Base-by-base conservation (phyloP, 2,329 filamentous ascomycete species). In the Colletotrichum karsti region DNA sequence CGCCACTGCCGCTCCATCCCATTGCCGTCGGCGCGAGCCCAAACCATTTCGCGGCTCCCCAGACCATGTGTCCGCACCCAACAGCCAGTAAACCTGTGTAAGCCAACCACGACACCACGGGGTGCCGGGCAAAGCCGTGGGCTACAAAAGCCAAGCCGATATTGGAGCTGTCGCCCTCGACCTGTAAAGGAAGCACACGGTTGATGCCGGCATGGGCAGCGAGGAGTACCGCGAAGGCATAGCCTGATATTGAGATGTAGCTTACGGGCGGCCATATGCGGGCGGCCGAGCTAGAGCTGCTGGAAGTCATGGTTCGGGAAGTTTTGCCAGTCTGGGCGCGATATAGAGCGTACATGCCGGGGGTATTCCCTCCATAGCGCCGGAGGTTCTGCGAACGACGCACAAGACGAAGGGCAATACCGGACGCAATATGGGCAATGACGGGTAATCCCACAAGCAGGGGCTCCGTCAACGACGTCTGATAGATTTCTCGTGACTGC, bases 401-500 rank as follows among this genome's bases (percentile, higher is more conserved):
- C 70, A 95, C 85, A 5, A 97, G 83, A 13, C 96, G 92, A 48
- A 98, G 83, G 0, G 89, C 90, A 6, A 98, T 77, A 37, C 95
- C 95, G 0, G 93, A 92, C 13, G 87, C 84, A 46, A 98, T 84
- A 78, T 98, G 95, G 3, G 91, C 87, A 65, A 90, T 78, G 22
- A 97, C 83, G 2, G 95, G 94, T 2, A 94, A 79, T 46, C 87
- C 90, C 68, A 98, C 88, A 69, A 98, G 85, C 20, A 97, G 82
- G 4, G 94, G 93, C 77, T 98, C 95, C 57, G 92, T 86, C 15
- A 93, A 83, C 2, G 91, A 87, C 1, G 93, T 95, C 79, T 98
- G 95, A 83, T 98, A 98, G 78, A 96, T 90, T 54, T 97, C 95
- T 69, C 95, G 90, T 28, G 94, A 95, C 78, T 97, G 93, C 71